These are phyloP conservation scores for Cyathus striatus DNA, from an alignment of 768 basidiomycete genomes.

Conservation along the genomic window DNA sequence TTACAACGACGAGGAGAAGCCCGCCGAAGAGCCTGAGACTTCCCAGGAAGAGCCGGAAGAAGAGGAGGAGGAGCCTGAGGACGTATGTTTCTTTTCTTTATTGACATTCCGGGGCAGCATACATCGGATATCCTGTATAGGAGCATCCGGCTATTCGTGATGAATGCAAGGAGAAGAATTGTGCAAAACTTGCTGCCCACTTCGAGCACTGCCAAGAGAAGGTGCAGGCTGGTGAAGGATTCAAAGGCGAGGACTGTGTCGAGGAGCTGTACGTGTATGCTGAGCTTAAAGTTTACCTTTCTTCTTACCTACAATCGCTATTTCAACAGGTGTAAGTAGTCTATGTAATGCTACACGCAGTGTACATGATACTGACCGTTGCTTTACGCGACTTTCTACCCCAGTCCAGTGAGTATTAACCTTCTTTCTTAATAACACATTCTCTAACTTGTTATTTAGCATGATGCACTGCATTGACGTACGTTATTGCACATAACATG, in stretches of 20 bases:
- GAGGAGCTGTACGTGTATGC: slow-evolving; percentile 72
- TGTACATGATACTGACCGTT: slow-evolving; percentile 3
- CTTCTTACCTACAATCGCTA: neutral
- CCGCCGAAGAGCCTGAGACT: slow-evolving; percentile 42
- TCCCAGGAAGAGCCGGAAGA: slow-evolving; percentile 30
- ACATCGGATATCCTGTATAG: too few relatives aligned
- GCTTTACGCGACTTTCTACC: neutral
- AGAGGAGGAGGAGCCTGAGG: slow-evolving; percentile 66
- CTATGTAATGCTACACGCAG: too few relatives aligned
- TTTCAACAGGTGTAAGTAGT: neutral
- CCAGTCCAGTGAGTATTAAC: slow-evolving; percentile 53
- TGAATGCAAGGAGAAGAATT: slow-evolving; percentile 68
- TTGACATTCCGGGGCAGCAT: too few relatives aligned
- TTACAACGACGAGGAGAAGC: too few relatives aligned
- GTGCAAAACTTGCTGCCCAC: slow-evolving; percentile 68
- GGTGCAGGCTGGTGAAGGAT: slow-evolving; percentile 75
- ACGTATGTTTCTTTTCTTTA: slow-evolving; percentile 46
- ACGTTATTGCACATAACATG: slow-evolving; percentile 19
- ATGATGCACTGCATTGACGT: slow-evolving; percentile 95
- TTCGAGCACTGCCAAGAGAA: slow-evolving; percentile 91
- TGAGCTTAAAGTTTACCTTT: neutral
- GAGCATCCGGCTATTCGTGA: slow-evolving; percentile 65
- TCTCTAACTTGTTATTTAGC: slow-evolving; percentile 28
- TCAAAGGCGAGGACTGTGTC: slow-evolving; percentile 88
- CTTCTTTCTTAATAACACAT: neutral